A percentile compares a stretch with the other conserved stretches of the same genome.
phyloP scores from a whole-genome alignment of 78 protist genomes.

The Chrysochromulina parva region DNA sequence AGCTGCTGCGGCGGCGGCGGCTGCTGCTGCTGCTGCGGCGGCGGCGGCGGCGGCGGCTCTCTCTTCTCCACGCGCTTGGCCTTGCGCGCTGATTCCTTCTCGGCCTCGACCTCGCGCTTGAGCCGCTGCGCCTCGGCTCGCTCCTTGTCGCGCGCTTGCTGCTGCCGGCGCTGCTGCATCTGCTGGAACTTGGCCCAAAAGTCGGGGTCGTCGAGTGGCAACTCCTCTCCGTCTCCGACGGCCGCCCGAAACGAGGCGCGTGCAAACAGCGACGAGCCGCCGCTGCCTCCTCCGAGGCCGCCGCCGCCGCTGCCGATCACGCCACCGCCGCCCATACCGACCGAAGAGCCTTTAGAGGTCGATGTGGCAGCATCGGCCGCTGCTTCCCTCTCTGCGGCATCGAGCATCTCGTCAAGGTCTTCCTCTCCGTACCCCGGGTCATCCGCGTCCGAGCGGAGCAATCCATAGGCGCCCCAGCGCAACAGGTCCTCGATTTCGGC shows the following conservation, averaged over 20 bases:
- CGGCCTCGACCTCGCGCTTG: no score
- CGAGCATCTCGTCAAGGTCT: slow-evolving; percentile 76
- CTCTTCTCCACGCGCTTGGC: no score
- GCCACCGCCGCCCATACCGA: no score
- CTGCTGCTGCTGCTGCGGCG: no score
- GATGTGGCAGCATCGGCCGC: no score
- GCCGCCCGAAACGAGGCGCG: no score
- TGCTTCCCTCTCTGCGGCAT: slow-evolving; percentile 13
- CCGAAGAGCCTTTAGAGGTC: no score
- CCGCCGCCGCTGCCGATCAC: background rate
- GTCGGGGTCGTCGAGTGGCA: slow-evolving; percentile 35
- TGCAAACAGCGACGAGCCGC: background rate
- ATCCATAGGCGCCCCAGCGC: slow-evolving; percentile 73
- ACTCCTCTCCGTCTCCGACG: background rate
- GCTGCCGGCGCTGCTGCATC: background rate
- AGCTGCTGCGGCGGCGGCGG: no score
- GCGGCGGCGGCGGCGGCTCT: no score
- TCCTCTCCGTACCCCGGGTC: slow-evolving; percentile 67
- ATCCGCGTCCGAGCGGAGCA: slow-evolving; percentile 50
- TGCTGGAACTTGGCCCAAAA: slow-evolving; percentile 46
- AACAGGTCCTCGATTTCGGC: background rate
- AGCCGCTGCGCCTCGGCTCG: no score
- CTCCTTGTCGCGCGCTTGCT: no score
- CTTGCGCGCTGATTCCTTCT: no score
- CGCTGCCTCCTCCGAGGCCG: slow-evolving; percentile 14